phyloP scores from a whole-genome alignment of 2,329 filamentous ascomycete species.

The Byssochlamys sp. region DNA sequence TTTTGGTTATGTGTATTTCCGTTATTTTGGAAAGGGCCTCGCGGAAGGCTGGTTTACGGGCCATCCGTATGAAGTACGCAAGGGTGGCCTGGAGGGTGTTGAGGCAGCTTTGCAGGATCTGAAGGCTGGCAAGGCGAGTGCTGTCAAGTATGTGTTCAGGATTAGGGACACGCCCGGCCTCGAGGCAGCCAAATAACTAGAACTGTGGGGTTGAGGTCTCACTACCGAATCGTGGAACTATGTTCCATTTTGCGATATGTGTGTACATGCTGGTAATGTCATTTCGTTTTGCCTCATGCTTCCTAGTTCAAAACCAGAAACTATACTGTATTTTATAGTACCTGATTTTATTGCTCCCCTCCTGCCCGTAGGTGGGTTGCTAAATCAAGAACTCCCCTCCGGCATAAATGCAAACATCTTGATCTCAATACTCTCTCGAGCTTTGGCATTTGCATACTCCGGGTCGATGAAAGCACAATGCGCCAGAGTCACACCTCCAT shows the following conservation, averaged over 20 bases:
- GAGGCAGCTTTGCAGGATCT: slow-evolving; percentile 46
- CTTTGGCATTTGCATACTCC: slow-evolving; percentile 25
- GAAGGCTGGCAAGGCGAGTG: slow-evolving; percentile 52
- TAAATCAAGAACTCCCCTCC: not conserved
- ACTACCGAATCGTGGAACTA: too few relatives aligned
- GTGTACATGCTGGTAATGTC: too few relatives aligned
- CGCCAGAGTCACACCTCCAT: slow-evolving; percentile 23
- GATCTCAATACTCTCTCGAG: slow-evolving; percentile 48
- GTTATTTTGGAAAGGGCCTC: slow-evolving; percentile 38
- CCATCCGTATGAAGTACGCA: slow-evolving; percentile 43
- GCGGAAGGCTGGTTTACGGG: slow-evolving; percentile 41
- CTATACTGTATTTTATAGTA: too few relatives aligned
- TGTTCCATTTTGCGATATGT: too few relatives aligned
- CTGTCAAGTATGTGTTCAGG: slow-evolving; percentile 54
- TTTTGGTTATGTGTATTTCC: slow-evolving; percentile 38
- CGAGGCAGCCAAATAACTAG: slow-evolving; percentile 7
- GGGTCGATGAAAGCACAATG: slow-evolving; percentile 45
- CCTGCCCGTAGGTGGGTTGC: too few relatives aligned
- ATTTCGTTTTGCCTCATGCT: too few relatives aligned
- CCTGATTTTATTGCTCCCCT: too few relatives aligned
- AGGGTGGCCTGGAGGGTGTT: slow-evolving; percentile 46
- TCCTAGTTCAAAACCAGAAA: too few relatives aligned
- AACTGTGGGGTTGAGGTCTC: not conserved
- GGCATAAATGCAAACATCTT: slow-evolving; percentile 23
- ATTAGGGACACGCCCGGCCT: slow-evolving; percentile 40